These are phyloP conservation scores for Nitzschia sp. DNA, from an alignment of 108 stramenopile genomes.

Conservation along the genomic window DNA sequence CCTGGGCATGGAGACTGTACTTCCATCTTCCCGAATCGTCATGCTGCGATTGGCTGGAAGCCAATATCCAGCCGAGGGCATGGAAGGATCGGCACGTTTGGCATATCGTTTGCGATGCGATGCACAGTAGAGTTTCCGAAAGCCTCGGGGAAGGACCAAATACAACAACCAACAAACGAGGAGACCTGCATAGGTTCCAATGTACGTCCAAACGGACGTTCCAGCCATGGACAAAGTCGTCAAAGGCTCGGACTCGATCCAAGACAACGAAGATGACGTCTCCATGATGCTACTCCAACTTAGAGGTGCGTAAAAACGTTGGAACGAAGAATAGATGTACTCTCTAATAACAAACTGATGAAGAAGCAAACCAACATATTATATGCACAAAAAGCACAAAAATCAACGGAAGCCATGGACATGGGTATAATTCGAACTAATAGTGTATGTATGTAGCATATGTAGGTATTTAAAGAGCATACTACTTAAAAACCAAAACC, in stretches of 20 bases:
- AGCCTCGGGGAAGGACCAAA: conserved; percentile 43
- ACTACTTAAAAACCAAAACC: no score
- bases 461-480: no score
- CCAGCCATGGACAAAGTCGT: background rate
- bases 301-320: no score
- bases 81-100: conserved; percentile 18
- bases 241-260: no score
- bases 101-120: conserved; percentile 44
- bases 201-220: conserved; percentile 27
- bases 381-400: no score
- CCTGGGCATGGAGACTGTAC: background rate
- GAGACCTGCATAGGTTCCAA: conserved; percentile 10
- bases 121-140: conserved; percentile 40
- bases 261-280: no score
- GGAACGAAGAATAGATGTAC: background rate
- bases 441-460: no score
- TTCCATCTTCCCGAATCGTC: background rate
- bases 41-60: conserved; percentile 23
- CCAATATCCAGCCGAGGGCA: conserved; percentile 46
- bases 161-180: conserved; percentile 38
- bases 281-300: no score
- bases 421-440: no score
- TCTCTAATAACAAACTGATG: background rate
- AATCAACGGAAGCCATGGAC: no score
- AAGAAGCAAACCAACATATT: no score